Conservation (phyloP, 2,329 filamentous ascomycete species). For the Alternaria brassicicola region DNA sequence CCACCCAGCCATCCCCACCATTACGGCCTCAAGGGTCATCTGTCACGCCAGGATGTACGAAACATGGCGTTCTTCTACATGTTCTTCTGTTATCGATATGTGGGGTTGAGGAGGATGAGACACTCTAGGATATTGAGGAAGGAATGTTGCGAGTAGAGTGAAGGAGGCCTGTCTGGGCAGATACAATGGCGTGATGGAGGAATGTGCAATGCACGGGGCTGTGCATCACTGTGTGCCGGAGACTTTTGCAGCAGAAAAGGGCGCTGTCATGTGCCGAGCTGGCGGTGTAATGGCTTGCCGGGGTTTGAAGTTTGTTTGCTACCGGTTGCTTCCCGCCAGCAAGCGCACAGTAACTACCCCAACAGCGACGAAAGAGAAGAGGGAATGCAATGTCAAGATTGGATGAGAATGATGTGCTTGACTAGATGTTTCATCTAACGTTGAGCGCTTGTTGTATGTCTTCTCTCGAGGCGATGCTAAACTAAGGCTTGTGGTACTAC, state of each 20-base stretch:
- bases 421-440: slow-evolving; percentile 4
- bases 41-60: background rate
- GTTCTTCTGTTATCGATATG: background rate
- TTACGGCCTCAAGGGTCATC: background rate
- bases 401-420: background rate
- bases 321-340: background rate
- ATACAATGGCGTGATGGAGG: background rate
- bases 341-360: background rate
- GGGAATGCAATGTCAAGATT: background rate
- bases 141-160: background rate
- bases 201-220: background rate
- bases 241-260: background rate
- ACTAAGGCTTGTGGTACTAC: slow-evolving; percentile 11
- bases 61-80: background rate
- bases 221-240: background rate
- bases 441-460: slow-evolving; percentile 2
- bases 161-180: background rate
- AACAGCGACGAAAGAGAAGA: background rate
- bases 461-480: slow-evolving; percentile 6
- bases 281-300: background rate
- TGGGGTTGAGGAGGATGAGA: background rate
- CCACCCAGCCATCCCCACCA: background rate
- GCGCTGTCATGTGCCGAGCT: background rate
- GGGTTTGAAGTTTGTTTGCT: background rate
- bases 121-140: background rate